phyloP scores from a whole-genome alignment of 495 filamentous ascomycete species.

The Bacidia rubella region DNA sequence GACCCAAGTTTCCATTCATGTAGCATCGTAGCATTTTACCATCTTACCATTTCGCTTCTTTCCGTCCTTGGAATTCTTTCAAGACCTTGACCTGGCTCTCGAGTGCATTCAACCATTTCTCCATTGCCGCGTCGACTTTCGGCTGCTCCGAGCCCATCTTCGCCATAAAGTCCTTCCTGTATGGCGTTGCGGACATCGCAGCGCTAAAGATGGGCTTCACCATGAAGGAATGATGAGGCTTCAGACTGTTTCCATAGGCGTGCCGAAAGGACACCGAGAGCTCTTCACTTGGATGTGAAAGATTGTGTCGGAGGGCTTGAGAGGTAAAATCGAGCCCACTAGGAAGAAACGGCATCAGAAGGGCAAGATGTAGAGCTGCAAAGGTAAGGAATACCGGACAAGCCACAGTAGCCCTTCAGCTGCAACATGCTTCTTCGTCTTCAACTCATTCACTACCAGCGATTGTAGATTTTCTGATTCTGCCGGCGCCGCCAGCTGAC shows the following conservation, averaged over 20 bases:
- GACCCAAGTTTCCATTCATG: no score
- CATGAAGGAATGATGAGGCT: conserved; percentile 75
- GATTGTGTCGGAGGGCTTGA: conserved; percentile 66
- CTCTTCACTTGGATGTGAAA: conserved; percentile 51
- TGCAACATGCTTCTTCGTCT: conserved; percentile 70
- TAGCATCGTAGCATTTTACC: no score
- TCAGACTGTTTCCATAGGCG: conserved; percentile 75
- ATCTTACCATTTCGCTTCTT: conserved; percentile 64
- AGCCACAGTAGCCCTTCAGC: conserved; percentile 88
- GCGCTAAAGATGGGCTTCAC: conserved; percentile 80
- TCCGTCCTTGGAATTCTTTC: conserved; percentile 53
- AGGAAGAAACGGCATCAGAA: not conserved
- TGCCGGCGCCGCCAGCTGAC: conserved; percentile 60
- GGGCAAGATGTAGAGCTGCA: not conserved
- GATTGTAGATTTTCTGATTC: conserved; percentile 71
- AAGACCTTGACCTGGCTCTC: conserved; percentile 63
- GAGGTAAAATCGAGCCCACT: conserved; percentile 90
- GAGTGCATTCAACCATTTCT: conserved; percentile 42
- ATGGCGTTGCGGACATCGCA: conserved; percentile 85
- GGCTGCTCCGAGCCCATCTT: conserved; percentile 61
- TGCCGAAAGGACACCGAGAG: conserved; percentile 72
- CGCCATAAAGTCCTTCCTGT: conserved; percentile 76
- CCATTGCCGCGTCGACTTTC: conserved; percentile 39
- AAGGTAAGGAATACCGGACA: conserved; percentile 47
- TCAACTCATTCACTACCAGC: conserved; percentile 74